phyloP scores from a whole-genome alignment of 2,329 filamentous ascomycete species.

The Botrytis deweyae region DNA sequence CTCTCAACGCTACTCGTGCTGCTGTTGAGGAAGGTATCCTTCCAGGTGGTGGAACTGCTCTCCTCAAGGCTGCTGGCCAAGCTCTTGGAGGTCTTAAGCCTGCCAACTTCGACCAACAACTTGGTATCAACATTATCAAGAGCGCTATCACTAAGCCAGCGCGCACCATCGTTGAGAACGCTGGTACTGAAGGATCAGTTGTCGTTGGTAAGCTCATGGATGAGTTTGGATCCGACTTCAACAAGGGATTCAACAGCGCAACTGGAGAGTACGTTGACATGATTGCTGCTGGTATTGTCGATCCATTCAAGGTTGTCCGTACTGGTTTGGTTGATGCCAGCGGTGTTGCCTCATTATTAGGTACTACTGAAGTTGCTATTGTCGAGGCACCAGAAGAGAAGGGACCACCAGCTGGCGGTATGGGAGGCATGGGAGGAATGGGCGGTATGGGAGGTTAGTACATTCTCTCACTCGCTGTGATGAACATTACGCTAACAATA shows the following conservation, averaged over 20 bases:
- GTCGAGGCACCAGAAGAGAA: constrained; percentile 97
- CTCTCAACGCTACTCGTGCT: constrained; percentile 94
- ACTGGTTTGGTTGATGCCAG: constrained; percentile 93
- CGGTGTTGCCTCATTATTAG: constrained; percentile 93
- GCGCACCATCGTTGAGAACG: constrained; percentile 95
- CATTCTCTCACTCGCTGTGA: neutral
- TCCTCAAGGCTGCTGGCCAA: constrained; percentile 94
- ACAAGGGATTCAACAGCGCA: constrained; percentile 95
- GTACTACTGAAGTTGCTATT: constrained; percentile 97
- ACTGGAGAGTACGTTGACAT: constrained; percentile 99
- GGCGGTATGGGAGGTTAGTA: constrained; percentile 45
- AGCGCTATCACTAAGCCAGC: constrained; percentile 95
- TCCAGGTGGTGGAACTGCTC: constrained; percentile 94
- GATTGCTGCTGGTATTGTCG: constrained; percentile 94
- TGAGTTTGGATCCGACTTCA: constrained; percentile 88
- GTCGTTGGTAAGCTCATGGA: constrained; percentile 98
- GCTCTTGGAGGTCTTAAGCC: constrained; percentile 80
- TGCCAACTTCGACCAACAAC: constrained; percentile 97
- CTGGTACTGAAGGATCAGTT: constrained; percentile 91
- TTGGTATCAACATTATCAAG: constrained; percentile 96
- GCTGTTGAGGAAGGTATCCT: constrained; percentile 99
- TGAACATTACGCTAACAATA: constrained; percentile 6
- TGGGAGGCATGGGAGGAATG: constrained; percentile 68
- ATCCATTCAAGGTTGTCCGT: constrained; percentile 98
- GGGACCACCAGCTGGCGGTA: constrained; percentile 60